These are phyloP conservation scores for Pilasporangium apinafurcum DNA, from an alignment of 352 stramenopile genomes.

Conservation along the genomic window DNA sequence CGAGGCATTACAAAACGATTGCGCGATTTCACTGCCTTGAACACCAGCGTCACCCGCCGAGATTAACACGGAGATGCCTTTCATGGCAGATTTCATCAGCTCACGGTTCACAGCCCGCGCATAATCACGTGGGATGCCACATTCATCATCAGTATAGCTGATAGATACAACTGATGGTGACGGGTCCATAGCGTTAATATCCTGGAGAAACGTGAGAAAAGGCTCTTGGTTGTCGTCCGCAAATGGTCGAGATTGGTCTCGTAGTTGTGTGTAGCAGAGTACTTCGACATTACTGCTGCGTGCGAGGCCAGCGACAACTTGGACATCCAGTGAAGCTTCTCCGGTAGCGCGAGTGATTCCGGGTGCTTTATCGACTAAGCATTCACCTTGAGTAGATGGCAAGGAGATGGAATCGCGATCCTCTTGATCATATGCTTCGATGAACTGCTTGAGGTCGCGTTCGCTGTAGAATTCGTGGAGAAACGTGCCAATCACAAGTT, in stretches of 20 bases:
- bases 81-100: slow-evolving; percentile 66
- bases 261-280: slow-evolving; percentile 51
- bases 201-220: slow-evolving; percentile 66
- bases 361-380: slow-evolving; percentile 12
- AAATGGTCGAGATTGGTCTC: slow-evolving; percentile 34
- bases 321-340: slow-evolving; percentile 66
- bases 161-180: slow-evolving; percentile 63
- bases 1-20: slow-evolving; percentile 30
- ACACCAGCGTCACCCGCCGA: slow-evolving; percentile 62
- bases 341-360: slow-evolving; percentile 22
- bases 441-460: slow-evolving; percentile 39
- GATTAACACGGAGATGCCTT: slow-evolving; percentile 59
- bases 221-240: slow-evolving; percentile 75
- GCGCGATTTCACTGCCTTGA: slow-evolving; percentile 38
- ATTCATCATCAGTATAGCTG: slow-evolving; percentile 83
- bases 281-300: slow-evolving; percentile 40
- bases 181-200: slow-evolving; percentile 60
- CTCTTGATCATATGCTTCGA: slow-evolving; percentile 18
- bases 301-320: slow-evolving; percentile 44
- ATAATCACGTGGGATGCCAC: slow-evolving; percentile 47
- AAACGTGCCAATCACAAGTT: slow-evolving; percentile 63
- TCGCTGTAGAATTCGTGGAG: slow-evolving; percentile 66
- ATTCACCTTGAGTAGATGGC: slow-evolving; percentile 31
- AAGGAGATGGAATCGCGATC: slow-evolving; percentile 1
- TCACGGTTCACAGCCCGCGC: slow-evolving; percentile 56